These are phyloP conservation scores for Cyberlindnera americana DNA, from an alignment of 805 yeast species.

Conservation along the genomic window DNA sequence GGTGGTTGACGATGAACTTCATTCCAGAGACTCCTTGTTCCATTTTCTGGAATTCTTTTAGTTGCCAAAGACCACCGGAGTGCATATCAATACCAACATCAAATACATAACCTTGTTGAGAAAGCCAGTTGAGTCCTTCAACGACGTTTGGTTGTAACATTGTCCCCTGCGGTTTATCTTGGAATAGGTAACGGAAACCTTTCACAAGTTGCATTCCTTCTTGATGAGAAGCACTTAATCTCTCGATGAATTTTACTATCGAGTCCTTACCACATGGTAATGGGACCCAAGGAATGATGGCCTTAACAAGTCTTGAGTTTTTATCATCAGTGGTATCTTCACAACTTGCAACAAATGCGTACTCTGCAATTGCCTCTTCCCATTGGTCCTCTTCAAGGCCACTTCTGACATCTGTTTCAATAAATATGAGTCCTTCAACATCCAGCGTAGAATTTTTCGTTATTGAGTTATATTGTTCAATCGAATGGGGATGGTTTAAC, in stretches of 20 bases:
- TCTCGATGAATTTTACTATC: slow-evolving; percentile 15
- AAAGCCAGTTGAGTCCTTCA: slow-evolving; percentile 35
- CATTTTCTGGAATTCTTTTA: slow-evolving; percentile 34
- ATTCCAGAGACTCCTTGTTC: slow-evolving; percentile 29
- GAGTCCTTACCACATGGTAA: slow-evolving; percentile 31
- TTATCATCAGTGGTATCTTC: background rate
- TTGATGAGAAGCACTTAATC: slow-evolving; percentile 16
- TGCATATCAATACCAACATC: slow-evolving; percentile 43
- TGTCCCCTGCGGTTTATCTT: slow-evolving; percentile 38
- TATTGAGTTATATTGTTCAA: slow-evolving; percentile 10
- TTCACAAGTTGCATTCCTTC: slow-evolving; percentile 24
- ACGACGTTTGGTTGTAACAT: slow-evolving; percentile 30
- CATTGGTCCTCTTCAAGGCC: slow-evolving; percentile 13
- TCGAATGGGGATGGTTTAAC: slow-evolving; percentile 11
- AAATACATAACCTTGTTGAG: slow-evolving; percentile 30
- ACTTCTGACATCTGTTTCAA: slow-evolving; percentile 20
- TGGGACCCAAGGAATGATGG: slow-evolving; percentile 46
- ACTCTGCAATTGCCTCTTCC: slow-evolving; percentile 17
- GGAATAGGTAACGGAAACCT: slow-evolving; percentile 42
- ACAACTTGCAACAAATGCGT: slow-evolving; percentile 5
- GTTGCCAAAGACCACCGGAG: slow-evolving; percentile 38
- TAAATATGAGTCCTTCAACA: slow-evolving; percentile 14
- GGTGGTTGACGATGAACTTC: slow-evolving; percentile 38
- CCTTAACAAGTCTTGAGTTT: slow-evolving; percentile 21
- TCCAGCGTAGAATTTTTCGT: background rate